These are phyloP conservation scores for Luffa acutangula DNA, from an alignment of 306 rosid species.

Conservation along the genomic window DNA sequence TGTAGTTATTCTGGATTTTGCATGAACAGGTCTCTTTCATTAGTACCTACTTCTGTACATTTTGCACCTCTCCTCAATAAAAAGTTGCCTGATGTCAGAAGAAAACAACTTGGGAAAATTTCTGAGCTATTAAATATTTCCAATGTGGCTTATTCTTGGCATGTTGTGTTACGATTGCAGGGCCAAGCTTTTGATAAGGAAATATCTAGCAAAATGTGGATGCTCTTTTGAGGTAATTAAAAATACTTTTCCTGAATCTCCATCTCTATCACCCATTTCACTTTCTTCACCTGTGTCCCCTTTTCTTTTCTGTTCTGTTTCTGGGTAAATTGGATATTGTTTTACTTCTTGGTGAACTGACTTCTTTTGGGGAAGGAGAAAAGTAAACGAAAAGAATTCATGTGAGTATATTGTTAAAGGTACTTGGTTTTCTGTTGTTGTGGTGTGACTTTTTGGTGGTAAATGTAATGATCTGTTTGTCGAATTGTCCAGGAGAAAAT, in stretches of 20 bases:
- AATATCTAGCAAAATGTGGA: not conserved
- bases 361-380: not conserved
- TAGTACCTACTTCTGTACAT: constrained; percentile 1
- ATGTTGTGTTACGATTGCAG: constrained; percentile 1
- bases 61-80: not conserved
- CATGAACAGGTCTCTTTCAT: not conserved
- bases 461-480: not conserved
- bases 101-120: not conserved
- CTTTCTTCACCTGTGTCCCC: not conserved
- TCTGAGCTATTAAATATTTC: not conserved
- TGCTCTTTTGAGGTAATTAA: not conserved
- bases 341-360: not conserved
- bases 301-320: not conserved
- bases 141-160: not conserved
- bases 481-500: not conserved
- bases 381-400: not conserved
- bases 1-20: not conserved
- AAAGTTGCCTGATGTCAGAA: not conserved
- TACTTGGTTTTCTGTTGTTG: not conserved
- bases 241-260: not conserved
- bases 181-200: not conserved
- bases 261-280: not conserved
- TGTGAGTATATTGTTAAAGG: not conserved
- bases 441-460: not conserved
- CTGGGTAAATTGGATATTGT: not conserved